Conservation (phyloP, 1,284 basidiomycete genomes). For the Puccinia novopanici region DNA sequence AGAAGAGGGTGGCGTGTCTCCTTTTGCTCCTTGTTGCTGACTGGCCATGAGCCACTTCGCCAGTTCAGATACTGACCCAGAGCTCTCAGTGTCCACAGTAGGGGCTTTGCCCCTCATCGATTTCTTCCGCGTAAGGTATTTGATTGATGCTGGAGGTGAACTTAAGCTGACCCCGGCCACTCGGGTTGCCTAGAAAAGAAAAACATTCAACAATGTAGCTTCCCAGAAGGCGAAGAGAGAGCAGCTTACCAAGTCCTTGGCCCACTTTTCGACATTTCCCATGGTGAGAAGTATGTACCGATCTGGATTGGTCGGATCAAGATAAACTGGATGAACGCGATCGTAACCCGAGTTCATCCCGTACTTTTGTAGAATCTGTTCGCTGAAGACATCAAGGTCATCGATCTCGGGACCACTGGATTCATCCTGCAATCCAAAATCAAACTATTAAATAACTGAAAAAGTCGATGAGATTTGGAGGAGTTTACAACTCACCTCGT, state of each 20-base stretch:
- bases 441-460: no score
- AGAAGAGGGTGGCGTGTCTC: background rate
- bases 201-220: background rate
- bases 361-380: background rate
- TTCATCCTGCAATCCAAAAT: background rate
- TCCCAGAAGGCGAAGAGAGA: no score
- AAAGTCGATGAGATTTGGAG: no score
- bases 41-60: background rate
- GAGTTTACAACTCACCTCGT: no score
- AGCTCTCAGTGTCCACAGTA: background rate
- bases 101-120: no score
- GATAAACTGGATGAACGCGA: background rate
- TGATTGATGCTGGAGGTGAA: no score
- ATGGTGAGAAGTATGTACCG: background rate
- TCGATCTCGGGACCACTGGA: background rate
- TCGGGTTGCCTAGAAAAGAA: background rate
- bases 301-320: background rate
- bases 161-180: background rate
- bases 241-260: background rate
- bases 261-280: background rate
- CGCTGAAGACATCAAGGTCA: background rate
- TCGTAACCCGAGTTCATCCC: background rate
- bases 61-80: background rate
- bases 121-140: no score
- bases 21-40: background rate